Evolutionary conservation across 2,329 filamentous ascomycete genomes (phyloP).

Genomic region (Mycosphaerelloides madeirae): DNA sequence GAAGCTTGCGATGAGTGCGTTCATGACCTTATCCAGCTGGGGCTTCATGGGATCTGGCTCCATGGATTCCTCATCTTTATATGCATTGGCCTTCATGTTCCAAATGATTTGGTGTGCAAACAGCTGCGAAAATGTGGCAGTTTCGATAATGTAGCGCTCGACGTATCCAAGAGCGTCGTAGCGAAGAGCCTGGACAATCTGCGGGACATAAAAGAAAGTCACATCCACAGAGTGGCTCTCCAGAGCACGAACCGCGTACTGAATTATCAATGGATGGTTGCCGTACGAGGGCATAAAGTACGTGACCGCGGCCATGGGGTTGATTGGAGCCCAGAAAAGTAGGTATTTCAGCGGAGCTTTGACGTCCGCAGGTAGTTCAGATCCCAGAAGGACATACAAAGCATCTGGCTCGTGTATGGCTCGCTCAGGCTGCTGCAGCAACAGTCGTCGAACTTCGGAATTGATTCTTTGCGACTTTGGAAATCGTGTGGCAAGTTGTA

Average conservation of each 20-base stretch:
- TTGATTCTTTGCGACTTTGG: slow-evolving; percentile 63
- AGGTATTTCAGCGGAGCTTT: slow-evolving; percentile 86
- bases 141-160: slow-evolving; percentile 93
- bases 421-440: slow-evolving; percentile 79
- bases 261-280: slow-evolving; percentile 87
- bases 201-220: slow-evolving; percentile 97
- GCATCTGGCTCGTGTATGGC: slow-evolving; percentile 77
- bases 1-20: slow-evolving; percentile 77
- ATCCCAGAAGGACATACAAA: slow-evolving; percentile 74
- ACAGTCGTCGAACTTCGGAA: slow-evolving; percentile 70
- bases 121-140: slow-evolving; percentile 92
- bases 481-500: slow-evolving; percentile 77
- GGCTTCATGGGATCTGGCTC: slow-evolving; percentile 92
- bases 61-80: slow-evolving; percentile 90
- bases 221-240: slow-evolving; percentile 95
- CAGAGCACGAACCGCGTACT: slow-evolving; percentile 92
- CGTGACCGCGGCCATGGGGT: slow-evolving; percentile 86
- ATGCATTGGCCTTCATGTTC: slow-evolving; percentile 99
- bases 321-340: slow-evolving; percentile 87
- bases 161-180: slow-evolving; percentile 94
- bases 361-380: slow-evolving; percentile 71
- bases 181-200: slow-evolving; percentile 91
- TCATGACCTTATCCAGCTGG: slow-evolving; percentile 84
- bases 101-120: slow-evolving; percentile 99
- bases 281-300: slow-evolving; percentile 88